phyloP scores from a whole-genome alignment of 2,329 filamentous ascomycete genomes.

The Apiospora rasikravindrae region DNA sequence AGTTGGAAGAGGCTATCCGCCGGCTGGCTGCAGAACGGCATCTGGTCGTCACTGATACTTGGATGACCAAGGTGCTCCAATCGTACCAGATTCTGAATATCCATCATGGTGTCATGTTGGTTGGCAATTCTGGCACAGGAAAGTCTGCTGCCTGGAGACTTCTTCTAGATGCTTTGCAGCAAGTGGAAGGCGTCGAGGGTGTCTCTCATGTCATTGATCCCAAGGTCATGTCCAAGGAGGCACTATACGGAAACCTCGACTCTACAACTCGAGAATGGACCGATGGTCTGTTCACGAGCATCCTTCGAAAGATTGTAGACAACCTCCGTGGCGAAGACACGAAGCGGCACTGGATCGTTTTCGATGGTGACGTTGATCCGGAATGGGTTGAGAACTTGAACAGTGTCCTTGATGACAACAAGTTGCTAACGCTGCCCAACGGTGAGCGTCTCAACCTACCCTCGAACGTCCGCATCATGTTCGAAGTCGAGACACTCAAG shows the following conservation, averaged over 20 bases:
- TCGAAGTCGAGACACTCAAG: conserved; percentile 96
- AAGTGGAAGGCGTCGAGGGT: conserved; percentile 89
- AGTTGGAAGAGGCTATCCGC: conserved; percentile 80
- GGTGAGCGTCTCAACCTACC: conserved; percentile 96
- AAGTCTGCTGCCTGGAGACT: conserved; percentile 97
- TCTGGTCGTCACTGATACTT: conserved; percentile 87
- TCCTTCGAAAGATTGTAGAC: conserved; percentile 96
- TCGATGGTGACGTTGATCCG: conserved; percentile 97
- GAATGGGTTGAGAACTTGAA: conserved; percentile 99
- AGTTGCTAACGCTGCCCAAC: conserved; percentile 93
- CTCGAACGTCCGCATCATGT: conserved; percentile 97
- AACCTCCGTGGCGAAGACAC: conserved; percentile 96
- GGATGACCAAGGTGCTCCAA: conserved; percentile 97
- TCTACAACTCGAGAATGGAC: conserved; percentile 99
- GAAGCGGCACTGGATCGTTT: conserved; percentile 99
- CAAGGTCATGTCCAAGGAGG: conserved; percentile 99
- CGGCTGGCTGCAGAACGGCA: conserved; percentile 84
- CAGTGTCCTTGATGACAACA: conserved; percentile 99
- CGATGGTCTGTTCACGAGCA: conserved; percentile 96
- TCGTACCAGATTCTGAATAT: conserved; percentile 98
- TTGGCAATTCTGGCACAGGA: conserved; percentile 94
- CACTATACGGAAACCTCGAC: conserved; percentile 92
- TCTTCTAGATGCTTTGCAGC: conserved; percentile 86
- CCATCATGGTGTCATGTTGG: conserved; percentile 99
- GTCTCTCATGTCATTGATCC: conserved; percentile 98